Base-by-base conservation (phyloP, 345 rosid genomes). In the Ceriops tagal region DNA sequence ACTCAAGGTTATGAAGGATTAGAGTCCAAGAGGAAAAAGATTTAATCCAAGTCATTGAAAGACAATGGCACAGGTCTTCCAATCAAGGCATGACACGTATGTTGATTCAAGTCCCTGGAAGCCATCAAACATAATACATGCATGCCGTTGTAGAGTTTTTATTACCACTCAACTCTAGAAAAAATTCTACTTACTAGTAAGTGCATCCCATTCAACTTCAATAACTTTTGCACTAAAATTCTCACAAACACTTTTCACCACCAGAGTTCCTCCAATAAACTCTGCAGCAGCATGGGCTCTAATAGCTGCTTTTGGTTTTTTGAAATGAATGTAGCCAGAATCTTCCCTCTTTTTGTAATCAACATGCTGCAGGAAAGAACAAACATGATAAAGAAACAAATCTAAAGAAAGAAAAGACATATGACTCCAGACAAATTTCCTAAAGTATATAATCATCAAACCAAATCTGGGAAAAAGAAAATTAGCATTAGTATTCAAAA, bases 221-320 rank as follows among this genome's bases (percentile, higher is more conserved):
- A 37, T 9, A 37, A 37, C 15, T 37, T 37, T 37, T 3, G 3
- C 46, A 9, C 15, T 9, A 37, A 37, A 37, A 9, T 37, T 37
- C 34, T 5, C 34, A 30, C 3, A 30, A 30, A 3, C 31, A 1
- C 31, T 30, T 30, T 30, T 30, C 31, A 30, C 43, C 11, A 37
- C 9, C 3, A 46, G 53, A 22, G 46, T 65, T 30, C 27, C 71
- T n/a, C n/a, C 22, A 47, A 60, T 31, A 60, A 59, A 60, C 32
- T 69, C 72, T 47, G 72, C 65, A 46, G 72, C 72, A 43, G 72
- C 65, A 60, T 58, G 27, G 31, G 46, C 65, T 60, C 49, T 69
- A 58, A 59, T 46, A 31, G 35, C 46, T 28, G 58, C 58, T 18
- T 69, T 65, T 19, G 47, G 58, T 46, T 60, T 58, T 61, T 69